Base-by-base conservation (phyloP, 495 filamentous ascomycete species). In the Rusavskia elegans region DNA sequence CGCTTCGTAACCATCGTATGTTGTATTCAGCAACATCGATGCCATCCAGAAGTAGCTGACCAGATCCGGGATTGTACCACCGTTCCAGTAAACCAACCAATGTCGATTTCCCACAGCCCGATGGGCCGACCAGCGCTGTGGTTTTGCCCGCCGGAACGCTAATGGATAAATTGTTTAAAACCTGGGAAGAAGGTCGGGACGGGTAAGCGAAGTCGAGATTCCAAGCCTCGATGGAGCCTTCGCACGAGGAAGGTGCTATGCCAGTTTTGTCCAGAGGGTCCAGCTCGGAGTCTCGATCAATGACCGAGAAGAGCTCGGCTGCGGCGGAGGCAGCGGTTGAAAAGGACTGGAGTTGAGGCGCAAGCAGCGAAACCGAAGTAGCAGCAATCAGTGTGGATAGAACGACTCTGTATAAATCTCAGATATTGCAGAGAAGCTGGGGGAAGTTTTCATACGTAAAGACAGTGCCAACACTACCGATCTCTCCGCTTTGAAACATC, bases 41-140 rank as follows among this genome's bases (percentile, higher is more conserved):
- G n/a, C 65, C 72, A 37, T 72, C 73, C 1, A 83, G 54, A 3
- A 55, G 53, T 29, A 82, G 62, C 4, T 32, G 30, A 16, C 67
- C 67, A 30, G 37, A 27, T 2, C 9, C 35, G 0, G 30, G 29
- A 39, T 39, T 35, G 48, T 50, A 50, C 23, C 23, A 39, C 7
- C 48, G 30, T 39, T 35, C 48, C n/a, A 50, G 11, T 50, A 50
- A 30, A 9, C 29, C 48, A 38, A 82, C 68, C 9, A 73, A 64
- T 1, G 77, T 79, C 3, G 68, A 70, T 55, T 82, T 82, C 9
- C 79, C 78, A 35, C 71, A 76, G 1, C 78, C 78, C 5, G 72
- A 74, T 11, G 71, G 63, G 16, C 78, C 78, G 5, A 80, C 75
- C n/a, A 80, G 63, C 4, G 72, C 78, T 13, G 71, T 62, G 27